Evolutionary conservation across 768 basidiomycete species (phyloP), one percentile per base, ranked within the genome.

Genomic region (Lepiota brunneoincarnata): DNA sequence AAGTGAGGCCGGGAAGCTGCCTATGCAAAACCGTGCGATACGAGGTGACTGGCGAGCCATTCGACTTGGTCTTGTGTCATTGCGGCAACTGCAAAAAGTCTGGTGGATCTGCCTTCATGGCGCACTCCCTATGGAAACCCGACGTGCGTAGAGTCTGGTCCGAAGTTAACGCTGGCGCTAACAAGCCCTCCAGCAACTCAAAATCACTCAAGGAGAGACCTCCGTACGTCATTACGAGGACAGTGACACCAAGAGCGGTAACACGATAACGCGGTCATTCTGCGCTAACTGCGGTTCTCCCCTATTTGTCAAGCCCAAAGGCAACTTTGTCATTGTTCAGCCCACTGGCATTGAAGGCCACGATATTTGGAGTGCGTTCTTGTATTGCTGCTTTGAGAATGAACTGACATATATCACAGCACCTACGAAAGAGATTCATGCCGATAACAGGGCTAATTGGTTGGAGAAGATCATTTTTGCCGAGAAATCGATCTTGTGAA

Each of bases 1-100:
- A 37, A 23, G 21, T 38, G 15, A 37, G 21, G n/a, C 38, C 24
- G 23, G 67, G 60, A 28, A 60, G 55, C 31, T 72, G 71, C 44
- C 60, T 71, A 3, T 72, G 71, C 53, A 61, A 59, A 23, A 44
- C 45, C 6, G 60, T 70, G n/a, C 59, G 59, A 23, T 67, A 64
- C 45, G 61, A 61, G 21, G 47, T 69, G 35, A 41, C 39, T 12
- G 67, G 64, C 14, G 65, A 70, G 36, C 71, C 69, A 9, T 62
- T 69, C 48, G 60, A 64, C 36, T 71, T 63, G 54, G 51, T 61
- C 4, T 56, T 71, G 5, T 73, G 70, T 47, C 68, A 71, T 51
- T 71, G 72, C 52, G 26, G 20, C 23, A 69, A 73, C 45, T 73
- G 72, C 61, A 67, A 68, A 61, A 63, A 67, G 42, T 40, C 54